These are phyloP conservation scores for Chaetomiaceae sp. DNA, from an alignment of 2,329 filamentous ascomycete species.

Conservation along the genomic window DNA sequence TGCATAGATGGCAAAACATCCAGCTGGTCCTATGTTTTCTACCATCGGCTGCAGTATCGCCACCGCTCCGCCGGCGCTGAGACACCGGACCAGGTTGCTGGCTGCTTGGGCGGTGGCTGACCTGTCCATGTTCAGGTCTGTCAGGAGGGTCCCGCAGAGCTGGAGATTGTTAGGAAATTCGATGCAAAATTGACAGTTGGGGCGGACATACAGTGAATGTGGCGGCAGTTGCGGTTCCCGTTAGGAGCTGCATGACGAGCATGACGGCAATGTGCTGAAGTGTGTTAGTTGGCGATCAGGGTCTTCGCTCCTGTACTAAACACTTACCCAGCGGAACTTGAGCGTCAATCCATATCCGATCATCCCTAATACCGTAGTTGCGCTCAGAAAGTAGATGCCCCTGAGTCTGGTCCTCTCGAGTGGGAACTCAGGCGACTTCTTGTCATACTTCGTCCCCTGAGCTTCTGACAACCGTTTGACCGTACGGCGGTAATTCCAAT, in stretches of 20 bases:
- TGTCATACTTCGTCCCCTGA: background rate
- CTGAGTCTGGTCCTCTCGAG: conserved; percentile 11
- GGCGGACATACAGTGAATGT: conserved; percentile 2
- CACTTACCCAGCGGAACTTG: conserved; percentile 9
- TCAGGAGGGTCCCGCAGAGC: conserved; percentile 26
- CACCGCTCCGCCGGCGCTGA: conserved; percentile 24
- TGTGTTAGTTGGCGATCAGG: too few species aligned
- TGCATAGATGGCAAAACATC: conserved; percentile 25
- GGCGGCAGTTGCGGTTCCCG: conserved; percentile 11
- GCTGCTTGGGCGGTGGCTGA: conserved; percentile 29
- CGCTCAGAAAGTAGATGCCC: conserved; percentile 1
- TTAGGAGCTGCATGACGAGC: conserved; percentile 16
- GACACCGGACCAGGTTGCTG: conserved; percentile 27
- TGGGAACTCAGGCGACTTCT: conserved; percentile 12
- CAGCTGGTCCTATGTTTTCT: conserved; percentile 20
- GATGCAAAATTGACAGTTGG: background rate
- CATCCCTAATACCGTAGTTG: conserved; percentile 6
- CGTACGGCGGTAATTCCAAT: conserved; percentile 15
- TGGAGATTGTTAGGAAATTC: background rate
- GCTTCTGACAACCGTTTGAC: background rate
- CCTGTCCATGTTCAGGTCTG: conserved; percentile 25
- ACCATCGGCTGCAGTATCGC: conserved; percentile 25
- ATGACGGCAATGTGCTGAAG: conserved; percentile 14
- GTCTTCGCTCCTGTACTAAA: too few species aligned
- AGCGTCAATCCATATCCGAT: conserved; percentile 13